phyloP scores from a whole-genome alignment of 139 green algal genomes.

The Chlamydomonas sp. region DNA sequence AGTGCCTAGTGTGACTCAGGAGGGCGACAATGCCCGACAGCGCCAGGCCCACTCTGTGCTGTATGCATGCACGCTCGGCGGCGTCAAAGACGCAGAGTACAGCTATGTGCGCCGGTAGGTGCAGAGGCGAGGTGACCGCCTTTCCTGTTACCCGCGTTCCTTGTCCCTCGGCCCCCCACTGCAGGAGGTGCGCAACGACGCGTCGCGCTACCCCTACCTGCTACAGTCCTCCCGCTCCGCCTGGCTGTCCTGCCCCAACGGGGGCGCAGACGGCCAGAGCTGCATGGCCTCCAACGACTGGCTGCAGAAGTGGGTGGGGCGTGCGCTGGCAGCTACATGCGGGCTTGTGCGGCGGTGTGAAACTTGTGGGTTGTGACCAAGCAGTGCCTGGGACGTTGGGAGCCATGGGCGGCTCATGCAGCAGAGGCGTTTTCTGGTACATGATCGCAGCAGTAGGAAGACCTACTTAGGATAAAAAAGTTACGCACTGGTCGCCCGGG shows the following conservation, averaged over 20 bases:
- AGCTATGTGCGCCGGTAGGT: not conserved
- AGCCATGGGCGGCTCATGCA: too few species aligned
- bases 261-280: not conserved
- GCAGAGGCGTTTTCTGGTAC: too few species aligned
- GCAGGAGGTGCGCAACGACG: constrained; percentile 18
- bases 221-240: not conserved
- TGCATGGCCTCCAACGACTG: not conserved
- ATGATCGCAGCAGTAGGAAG: too few species aligned
- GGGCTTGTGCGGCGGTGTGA: too few species aligned
- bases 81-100: not conserved
- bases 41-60: not conserved
- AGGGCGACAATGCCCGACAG: not conserved
- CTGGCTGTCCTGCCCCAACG: constrained; percentile 6
- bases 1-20: not conserved
- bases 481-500: too few species aligned
- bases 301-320: not conserved
- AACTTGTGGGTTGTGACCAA: too few species aligned
- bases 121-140: not conserved
- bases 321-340: too few species aligned
- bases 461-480: too few species aligned
- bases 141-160: not conserved
- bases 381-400: too few species aligned
- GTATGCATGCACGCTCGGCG: too few species aligned
- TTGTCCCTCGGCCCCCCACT: not conserved
- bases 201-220: constrained; percentile 8